Evolutionary conservation across 495 filamentous ascomycete species (phyloP).

Genomic region (Penicillium desertorum): DNA sequence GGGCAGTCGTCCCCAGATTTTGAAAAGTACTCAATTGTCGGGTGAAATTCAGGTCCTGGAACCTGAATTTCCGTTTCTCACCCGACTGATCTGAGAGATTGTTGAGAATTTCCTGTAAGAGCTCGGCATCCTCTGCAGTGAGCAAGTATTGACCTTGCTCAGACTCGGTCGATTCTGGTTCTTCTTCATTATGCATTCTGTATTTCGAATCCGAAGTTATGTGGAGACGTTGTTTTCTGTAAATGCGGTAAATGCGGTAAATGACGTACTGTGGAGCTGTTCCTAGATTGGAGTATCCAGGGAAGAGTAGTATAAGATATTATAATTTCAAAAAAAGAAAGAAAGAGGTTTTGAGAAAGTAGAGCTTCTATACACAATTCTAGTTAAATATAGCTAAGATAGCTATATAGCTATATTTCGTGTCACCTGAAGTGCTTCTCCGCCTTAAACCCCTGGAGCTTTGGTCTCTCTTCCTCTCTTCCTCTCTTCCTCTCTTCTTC

Average conservation of each 20-base stretch:
- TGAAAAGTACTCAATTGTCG: slow-evolving; percentile 67
- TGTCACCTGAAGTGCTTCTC: not conserved
- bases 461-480: not conserved
- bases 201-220: not conserved
- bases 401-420: not conserved
- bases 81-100: slow-evolving; percentile 29
- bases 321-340: not conserved
- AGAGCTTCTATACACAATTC: no score
- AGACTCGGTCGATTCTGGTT: not conserved
- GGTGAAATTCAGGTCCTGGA: slow-evolving; percentile 67
- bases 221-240: not conserved
- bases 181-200: not conserved
- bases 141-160: slow-evolving; percentile 44
- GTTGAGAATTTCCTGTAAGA: slow-evolving; percentile 38
- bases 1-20: slow-evolving; percentile 54
- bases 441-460: not conserved
- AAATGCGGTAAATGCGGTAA: not conserved
- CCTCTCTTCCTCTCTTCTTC: not conserved
- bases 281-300: not conserved
- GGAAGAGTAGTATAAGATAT: not conserved
- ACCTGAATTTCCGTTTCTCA: slow-evolving; percentile 45
- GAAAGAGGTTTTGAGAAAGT: not conserved
- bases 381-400: no score
- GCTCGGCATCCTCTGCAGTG: slow-evolving; percentile 56
- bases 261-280: not conserved